phyloP scores from a whole-genome alignment of 345 rosid species.

The Eutrema japonicum region DNA sequence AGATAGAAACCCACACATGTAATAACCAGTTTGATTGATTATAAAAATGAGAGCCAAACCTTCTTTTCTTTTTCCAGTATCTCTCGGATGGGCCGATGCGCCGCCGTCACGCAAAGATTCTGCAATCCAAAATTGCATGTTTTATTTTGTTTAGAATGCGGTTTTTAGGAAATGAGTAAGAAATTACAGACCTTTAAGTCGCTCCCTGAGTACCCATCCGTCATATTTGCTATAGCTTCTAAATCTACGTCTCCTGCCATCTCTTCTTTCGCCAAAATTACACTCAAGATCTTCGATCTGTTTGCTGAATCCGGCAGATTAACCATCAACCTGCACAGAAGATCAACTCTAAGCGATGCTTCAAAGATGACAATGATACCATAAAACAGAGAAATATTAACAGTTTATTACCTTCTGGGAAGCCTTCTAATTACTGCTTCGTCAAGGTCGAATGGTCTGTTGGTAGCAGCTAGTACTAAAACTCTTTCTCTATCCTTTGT shows the following conservation, averaged over 20 bases:
- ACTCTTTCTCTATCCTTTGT: conserved; percentile 97
- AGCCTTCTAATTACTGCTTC: conserved; percentile 98
- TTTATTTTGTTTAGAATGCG: not conserved
- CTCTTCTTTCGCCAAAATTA: conserved; percentile 90
- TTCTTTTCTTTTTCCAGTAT: conserved; percentile 85
- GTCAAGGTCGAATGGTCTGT: conserved; percentile 95
- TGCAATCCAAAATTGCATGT: conserved; percentile 41
- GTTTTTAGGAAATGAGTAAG: not conserved
- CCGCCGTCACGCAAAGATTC: conserved; percentile 94
- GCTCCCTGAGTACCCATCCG: conserved; percentile 96
- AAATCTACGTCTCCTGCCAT: conserved; percentile 66
- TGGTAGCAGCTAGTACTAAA: conserved; percentile 91
- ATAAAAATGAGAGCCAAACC: conserved; percentile 52
- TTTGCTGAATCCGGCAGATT: conserved; percentile 84
- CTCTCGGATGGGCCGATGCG: conserved; percentile 94
- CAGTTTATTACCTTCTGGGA: conserved; percentile 68
- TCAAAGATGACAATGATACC: conserved; percentile 5
- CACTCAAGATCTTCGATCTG: conserved; percentile 77
- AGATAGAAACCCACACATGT: not conserved
- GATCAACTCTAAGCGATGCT: not conserved
- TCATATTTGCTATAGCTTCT: conserved; percentile 86
- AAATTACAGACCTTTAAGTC: conserved; percentile 73
- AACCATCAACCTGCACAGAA: conserved; percentile 82
- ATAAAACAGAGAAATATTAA: not conserved
- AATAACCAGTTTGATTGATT: not conserved